A percentile compares a stretch with the other conserved stretches of the same genome.
Evolutionary conservation across 139 green algal species (phyloP).

Genomic region (Micractinium conductrix): DNA sequence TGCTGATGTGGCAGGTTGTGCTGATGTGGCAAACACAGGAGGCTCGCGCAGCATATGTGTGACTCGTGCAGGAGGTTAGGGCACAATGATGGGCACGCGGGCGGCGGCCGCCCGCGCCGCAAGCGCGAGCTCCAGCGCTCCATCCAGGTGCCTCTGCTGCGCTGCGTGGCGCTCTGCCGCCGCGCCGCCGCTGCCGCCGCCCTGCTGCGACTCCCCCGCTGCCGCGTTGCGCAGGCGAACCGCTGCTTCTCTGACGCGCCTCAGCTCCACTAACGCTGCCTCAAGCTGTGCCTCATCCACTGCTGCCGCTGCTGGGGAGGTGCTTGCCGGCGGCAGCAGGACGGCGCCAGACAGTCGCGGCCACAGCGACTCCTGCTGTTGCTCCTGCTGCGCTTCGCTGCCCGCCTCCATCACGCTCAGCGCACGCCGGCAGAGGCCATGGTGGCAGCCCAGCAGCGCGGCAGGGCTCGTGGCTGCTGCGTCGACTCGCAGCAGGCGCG

Average conservation of each 20-base stretch:
- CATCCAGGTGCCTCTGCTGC: neutral
- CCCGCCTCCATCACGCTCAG: neutral
- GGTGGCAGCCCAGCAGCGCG: neutral
- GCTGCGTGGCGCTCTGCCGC: too few relatives aligned
- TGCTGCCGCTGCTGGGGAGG: neutral
- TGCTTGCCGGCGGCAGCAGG: neutral
- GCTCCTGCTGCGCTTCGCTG: neutral
- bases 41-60: neutral
- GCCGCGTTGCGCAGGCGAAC: neutral
- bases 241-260: neutral
- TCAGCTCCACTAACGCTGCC: neutral
- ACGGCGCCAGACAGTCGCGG: neutral
- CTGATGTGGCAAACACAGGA: neutral
- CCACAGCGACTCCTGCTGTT: neutral
- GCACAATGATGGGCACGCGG: neutral
- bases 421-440: neutral
- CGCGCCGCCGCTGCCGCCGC: neutral
- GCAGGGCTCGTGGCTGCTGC: neutral
- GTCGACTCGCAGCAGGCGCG: neutral
- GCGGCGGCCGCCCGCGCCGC: neutral
- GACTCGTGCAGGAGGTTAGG: neutral
- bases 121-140: neutral
- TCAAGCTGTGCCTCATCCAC: neutral
- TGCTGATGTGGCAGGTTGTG: too few relatives aligned
- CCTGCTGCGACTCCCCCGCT: neutral